phyloP scores from a whole-genome alignment of 768 basidiomycete genomes.

The Coprinellus aureogranulatus region DNA sequence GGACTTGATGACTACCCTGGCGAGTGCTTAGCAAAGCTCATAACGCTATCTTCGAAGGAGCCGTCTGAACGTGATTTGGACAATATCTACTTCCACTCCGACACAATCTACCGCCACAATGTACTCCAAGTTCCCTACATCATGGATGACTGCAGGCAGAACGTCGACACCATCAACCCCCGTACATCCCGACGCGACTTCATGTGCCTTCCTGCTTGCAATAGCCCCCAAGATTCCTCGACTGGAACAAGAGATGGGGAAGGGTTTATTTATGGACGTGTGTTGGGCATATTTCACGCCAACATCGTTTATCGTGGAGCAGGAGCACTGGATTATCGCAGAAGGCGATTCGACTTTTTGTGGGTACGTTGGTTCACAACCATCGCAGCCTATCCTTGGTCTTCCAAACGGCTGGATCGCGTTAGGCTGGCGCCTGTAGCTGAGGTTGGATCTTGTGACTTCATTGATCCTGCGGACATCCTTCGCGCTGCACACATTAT shows the following conservation, averaged over 20 bases:
- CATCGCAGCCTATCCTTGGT: conserved; percentile 24
- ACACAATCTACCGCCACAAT: conserved; percentile 10
- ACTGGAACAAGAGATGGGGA: not conserved
- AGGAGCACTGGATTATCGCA: not conserved
- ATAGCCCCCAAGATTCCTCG: not conserved
- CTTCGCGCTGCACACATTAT: conserved; percentile 32
- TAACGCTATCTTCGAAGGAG: not conserved
- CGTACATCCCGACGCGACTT: not conserved
- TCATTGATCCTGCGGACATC: conserved; percentile 31
- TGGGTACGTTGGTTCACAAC: not conserved
- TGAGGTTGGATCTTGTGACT: conserved; percentile 28
- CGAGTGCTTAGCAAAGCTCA: too few species aligned
- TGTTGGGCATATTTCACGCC: conserved; percentile 20
- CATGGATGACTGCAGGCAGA: conserved; percentile 14
- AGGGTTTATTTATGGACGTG: conserved; percentile 19
- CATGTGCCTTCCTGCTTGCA: not conserved
- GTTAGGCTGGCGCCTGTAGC: conserved; percentile 32
- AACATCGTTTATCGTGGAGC: conserved; percentile 4
- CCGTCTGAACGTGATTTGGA: not conserved
- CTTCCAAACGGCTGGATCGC: conserved; percentile 32
- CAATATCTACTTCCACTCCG: conserved; percentile 5
- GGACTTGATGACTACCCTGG: not conserved
- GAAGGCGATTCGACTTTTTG: not conserved
- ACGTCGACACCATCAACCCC: conserved; percentile 17
- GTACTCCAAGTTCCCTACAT: conserved; percentile 15